Evolutionary conservation across 768 basidiomycete species (phyloP).

Genomic region (Omphalotus guepiniiformis): DNA sequence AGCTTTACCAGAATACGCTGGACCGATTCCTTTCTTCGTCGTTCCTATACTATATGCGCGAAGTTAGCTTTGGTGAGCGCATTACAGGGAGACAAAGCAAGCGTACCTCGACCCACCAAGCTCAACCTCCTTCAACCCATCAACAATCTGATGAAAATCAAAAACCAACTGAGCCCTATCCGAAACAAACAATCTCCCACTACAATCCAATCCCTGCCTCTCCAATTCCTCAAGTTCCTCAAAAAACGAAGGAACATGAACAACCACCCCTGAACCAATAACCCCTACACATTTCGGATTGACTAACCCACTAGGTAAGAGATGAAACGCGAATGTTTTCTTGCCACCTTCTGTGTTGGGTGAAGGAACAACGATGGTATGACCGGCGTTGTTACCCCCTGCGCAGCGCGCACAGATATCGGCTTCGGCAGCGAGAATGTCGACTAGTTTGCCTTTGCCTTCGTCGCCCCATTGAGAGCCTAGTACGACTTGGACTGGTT

Average conservation of each 20-base stretch:
- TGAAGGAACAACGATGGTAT: constrained; percentile 86
- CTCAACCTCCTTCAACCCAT: constrained; percentile 97
- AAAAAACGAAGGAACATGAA: constrained; percentile 95
- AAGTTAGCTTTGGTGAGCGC: background rate
- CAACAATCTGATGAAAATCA: constrained; percentile 99
- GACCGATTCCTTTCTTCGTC: constrained; percentile 97
- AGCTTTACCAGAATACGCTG: constrained; percentile 96
- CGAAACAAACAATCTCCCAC: constrained; percentile 83
- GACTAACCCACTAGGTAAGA: constrained; percentile 88
- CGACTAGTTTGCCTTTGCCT: constrained; percentile 94
- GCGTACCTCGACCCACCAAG: constrained; percentile 79
- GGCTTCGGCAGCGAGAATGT: constrained; percentile 84
- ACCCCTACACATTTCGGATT: constrained; percentile 82
- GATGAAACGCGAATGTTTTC: constrained; percentile 92
- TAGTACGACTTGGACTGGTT: constrained; percentile 66
- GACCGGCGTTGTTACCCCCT: constrained; percentile 98
- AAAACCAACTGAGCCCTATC: constrained; percentile 97
- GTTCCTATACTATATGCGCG: constrained; percentile 76
- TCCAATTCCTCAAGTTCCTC: constrained; percentile 84
- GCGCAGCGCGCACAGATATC: constrained; percentile 96
- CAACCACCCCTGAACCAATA: constrained; percentile 94
- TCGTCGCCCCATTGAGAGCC: constrained; percentile 93
- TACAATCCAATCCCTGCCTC: constrained; percentile 82
- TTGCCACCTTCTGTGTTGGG: constrained; percentile 60
- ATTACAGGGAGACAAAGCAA: background rate